Evolutionary conservation across 805 yeast genomes (phyloP), one percentile per base, ranked within the genome.

Genomic region (Isabelozyma gotoi): DNA sequence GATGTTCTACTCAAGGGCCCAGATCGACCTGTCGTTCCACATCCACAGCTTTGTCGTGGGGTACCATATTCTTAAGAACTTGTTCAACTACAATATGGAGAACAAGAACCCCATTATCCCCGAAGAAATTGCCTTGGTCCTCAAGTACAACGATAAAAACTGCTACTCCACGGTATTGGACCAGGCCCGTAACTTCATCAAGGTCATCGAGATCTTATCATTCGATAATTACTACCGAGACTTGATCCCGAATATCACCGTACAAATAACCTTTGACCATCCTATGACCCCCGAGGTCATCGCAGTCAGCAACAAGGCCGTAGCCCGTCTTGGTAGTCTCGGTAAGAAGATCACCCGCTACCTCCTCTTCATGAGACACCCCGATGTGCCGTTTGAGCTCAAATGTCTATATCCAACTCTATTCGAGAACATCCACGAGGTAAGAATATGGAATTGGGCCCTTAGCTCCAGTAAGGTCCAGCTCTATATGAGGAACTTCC

Each of bases 161-260:
- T 24, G 29, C 29, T 32, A 14, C 17, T 16, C 20, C n/a, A 10
- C 7, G 2, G 16, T 39, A 31, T 36, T 33, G 6, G 15, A 18
- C 18, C 49, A 52, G 24, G n/a, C 46, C n/a, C 46, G 42, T 18
- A 33, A 45, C 34, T 48, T 47, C 18, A 17, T 40, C 14, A 52
- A 49, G 36, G 27, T 47, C 1, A 32, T 53, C 4, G 57, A 56
- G 31, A 19, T 51, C 8, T 40, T 56, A 3, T 40, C 50, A 4
- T 44, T 53, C 24, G 55, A 53, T 35, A 45, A 44, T 29, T 49
- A 46, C 34, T 48, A 49, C 43, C 39, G 42, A 18, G 44, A 38
- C 17, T 19, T 39, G 10, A 40, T 45, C 2, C 49, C 52, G 2
- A 18, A 27, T 8, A 42, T 50, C 29, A 35, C 36, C 27, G 31